Evolutionary conservation across 2,329 filamentous ascomycete genomes (phyloP), one percentile per base, ranked within the genome.

Genomic region (Fusarium acutatum): DNA sequence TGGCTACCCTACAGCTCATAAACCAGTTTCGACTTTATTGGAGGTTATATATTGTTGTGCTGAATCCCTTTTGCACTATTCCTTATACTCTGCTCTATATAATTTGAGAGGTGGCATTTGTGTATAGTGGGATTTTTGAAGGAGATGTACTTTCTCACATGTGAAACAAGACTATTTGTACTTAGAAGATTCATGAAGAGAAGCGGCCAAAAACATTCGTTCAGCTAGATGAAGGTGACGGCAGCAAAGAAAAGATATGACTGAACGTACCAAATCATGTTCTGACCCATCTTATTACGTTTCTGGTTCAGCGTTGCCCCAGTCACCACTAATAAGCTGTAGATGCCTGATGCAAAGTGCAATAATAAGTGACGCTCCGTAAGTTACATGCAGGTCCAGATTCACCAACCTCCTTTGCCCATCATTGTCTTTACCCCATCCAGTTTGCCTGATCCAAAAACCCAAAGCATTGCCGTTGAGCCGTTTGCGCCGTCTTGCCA

Each of bases 401-500:
- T 47, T 54, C 52, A 53, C 43, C 34, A 43, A 35, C 41, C 38
- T 22, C 53, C 37, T 35, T 41, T 41, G 41, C 64, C 49, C 54
- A 40, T 30, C 58, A 43, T 26, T 47, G 14, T 40, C 44, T 44
- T 38, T 44, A 24, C 41, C 52, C 63, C 43, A 50, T 46, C 64
- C 59, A 58, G 46, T 69, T 34, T 52, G 40, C 35, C 54, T 57
- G 40, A 60, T 43, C 60, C 61, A 60, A 57, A 59, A 50, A 50
- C 46, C 53, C 32, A 63, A 52, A 28, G 37, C 38, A 64, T 49
- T 60, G 30, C 56, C 38, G 43, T 59, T 32, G 44, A 56, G 38
- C 54, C 59, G 34, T 47, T 28, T 71, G 47, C 73, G 67, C 67
- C 73, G 30, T 60, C 47, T 49, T 54, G 30, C 62, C 66, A 53